Base-by-base conservation (phyloP, 2,329 filamentous ascomycete genomes). In the Sphaerulina vaccinii region DNA sequence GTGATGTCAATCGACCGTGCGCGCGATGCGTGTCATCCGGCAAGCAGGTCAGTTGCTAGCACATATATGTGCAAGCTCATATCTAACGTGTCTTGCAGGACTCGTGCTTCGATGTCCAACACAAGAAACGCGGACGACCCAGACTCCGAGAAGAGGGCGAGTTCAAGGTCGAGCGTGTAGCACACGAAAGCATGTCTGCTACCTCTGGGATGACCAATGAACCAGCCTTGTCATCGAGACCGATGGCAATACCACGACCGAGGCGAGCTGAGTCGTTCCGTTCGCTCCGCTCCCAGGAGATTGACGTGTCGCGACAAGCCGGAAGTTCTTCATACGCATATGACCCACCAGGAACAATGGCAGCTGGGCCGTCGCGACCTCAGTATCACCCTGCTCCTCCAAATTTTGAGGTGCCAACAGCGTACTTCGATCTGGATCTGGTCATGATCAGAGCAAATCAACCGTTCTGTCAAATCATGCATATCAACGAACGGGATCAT, bases 111-210 rank as follows among this genome's bases (percentile, higher is more conserved):
- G 88, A 93, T 70, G 88, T 93, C 27, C 86, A 90, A 65, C 88
- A 93, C 71, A 93, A 92, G 71, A 93, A 92, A 69, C 77, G 88
- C 62, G 88, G 88, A 36, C 80, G 88, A 42, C 88, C 88, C 54
- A 80, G 88, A 58, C 74, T 93, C 60, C 82, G 88, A 62, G 88
- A 92, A 65, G 86, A 88, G 54, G 51, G 58, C 29, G 59, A 64
- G 11, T 60, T 62, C 51, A 62, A 56, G 39, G 46, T 58, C 13
- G 61, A 64, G 38, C 58, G 56, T 18, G 50, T 55, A 50, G 18
- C 53, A 9, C 46, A 55, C 7, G 55, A 60, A 22, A 36, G 45
- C 13, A 49, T 40, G 5, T 39, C 54, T 39, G 44, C 47, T 40
- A 33, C 55, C 4, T 21, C 51, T 9, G 58, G 64, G 18, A 6